Base-by-base conservation (phyloP, 345 rosid species). In the Pseudoturritis turrita region DNA sequence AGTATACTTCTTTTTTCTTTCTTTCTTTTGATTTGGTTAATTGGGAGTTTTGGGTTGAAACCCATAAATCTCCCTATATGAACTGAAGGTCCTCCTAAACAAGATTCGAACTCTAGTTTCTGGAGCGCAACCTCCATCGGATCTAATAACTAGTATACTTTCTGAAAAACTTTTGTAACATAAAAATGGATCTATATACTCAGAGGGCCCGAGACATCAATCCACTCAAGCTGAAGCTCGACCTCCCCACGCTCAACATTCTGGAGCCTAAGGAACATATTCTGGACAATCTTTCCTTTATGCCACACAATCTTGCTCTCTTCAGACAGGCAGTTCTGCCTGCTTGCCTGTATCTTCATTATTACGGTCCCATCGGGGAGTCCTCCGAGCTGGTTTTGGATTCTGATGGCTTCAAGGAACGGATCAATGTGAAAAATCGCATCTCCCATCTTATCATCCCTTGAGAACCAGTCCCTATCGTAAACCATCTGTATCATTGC, bases 361-460 rank as follows among this genome's bases (percentile, higher is more conserved):
- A 89, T 77, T n/a, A 85, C 74, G 39, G 89, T 83, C 14, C 86
- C 92, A 1, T 29, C 83, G 0, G 90, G 82, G 12, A 85, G 70
- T 44, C 55, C 79, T 3, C 41, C 68, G 63, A 88, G 45, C 22
- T 67, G 49, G 21, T 68, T 25, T 26, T 29, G 64, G 88, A 86
- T 86, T 72, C 55, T 78, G 23, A 84, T 70, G 17, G 81, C 86
- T 61, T 86, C 83, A 7, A 86, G 18, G 40, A 78, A 83, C 0
- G 86, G 74, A 21, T 61, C 74, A 37, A 90, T 76, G 23, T 80
- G 75, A 55, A 93, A 79, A 68, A 88, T 81, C 1, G 97, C 96
- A 14, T 88, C 90, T 52, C 96, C 97, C 98, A 90, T 90, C 74
- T 82, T 84, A 80, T 93, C 97, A 52, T 90, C 97, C 18, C 66